phyloP scores from a whole-genome alignment of 768 basidiomycete species.

The Macrolepiota albuminosa region DNA sequence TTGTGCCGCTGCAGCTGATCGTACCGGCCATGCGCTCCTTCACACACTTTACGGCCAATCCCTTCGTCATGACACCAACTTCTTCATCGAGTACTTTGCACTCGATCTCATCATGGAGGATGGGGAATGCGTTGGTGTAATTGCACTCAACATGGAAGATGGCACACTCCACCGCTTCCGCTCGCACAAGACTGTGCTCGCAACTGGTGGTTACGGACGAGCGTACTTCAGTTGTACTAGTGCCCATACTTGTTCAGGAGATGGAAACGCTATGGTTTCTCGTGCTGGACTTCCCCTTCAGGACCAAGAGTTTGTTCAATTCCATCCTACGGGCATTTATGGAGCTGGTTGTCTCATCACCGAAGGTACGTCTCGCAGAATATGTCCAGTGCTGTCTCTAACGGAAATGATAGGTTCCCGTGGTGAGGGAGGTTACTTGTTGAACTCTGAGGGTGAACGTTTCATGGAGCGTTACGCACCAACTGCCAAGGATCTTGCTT shows the following conservation, averaged over 20 bases:
- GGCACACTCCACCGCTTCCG: slow-evolving; percentile 99
- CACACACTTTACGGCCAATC: slow-evolving; percentile 99
- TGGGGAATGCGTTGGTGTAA: slow-evolving; percentile 98
- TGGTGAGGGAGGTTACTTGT: slow-evolving; percentile 97
- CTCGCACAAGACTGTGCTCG: slow-evolving; percentile 95
- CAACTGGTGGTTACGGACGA: slow-evolving; percentile 97
- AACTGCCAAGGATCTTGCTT: slow-evolving; percentile 98
- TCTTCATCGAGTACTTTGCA: slow-evolving; percentile 99
- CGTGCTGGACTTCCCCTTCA: slow-evolving; percentile 95
- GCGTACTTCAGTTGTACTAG: slow-evolving; percentile 98
- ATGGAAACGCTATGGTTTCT: slow-evolving; percentile 98
- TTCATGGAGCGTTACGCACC: slow-evolving; percentile 99
- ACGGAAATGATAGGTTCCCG: slow-evolving; percentile 67
- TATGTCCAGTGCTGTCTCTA: background rate
- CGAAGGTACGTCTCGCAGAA: slow-evolving; percentile 56
- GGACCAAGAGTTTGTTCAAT: slow-evolving; percentile 99
- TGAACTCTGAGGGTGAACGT: slow-evolving; percentile 98
- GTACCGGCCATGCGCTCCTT: slow-evolving; percentile 96
- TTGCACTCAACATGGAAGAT: slow-evolving; percentile 99
- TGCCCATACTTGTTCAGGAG: slow-evolving; percentile 98
- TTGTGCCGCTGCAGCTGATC: slow-evolving; percentile 97
- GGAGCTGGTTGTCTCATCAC: slow-evolving; percentile 99
- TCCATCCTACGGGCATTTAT: slow-evolving; percentile 99
- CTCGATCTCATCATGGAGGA: slow-evolving; percentile 98
- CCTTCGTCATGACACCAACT: slow-evolving; percentile 97